Base-by-base conservation (phyloP, 176 grass and related monocot species). In the Oryza australiensis region DNA sequence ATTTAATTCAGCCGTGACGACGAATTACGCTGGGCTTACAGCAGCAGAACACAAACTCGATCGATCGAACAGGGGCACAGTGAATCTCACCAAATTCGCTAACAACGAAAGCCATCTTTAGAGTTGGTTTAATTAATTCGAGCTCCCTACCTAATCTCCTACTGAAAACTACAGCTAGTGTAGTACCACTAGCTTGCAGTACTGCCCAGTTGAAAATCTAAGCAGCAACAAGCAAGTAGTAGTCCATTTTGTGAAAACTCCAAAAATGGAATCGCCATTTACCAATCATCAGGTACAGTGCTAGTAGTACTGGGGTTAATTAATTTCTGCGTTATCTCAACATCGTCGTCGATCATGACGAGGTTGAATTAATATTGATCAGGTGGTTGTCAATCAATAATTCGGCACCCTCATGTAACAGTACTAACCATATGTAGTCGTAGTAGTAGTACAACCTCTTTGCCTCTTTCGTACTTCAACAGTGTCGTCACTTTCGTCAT, bases 11-110 rank as follows among this genome's bases (percentile, higher is more conserved):
- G 41, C 51, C n/a, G 9, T 78, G 62, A 78, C 83, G 48, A 35
- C 35, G 23, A 53, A 6, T 45, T 83, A 90, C 88, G 84, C 71
- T 3, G 9, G 64, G 75, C 74, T 90, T 79, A 87, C 80, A 68
- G 37, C 74, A 87, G 74, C 88, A 73, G 38, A n/a, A n/a, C n/a
- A 75, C 88, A 86, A 86, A 86, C 84, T 90, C 69, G 24, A 68
- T 90, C 69, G 24, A 68, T 62, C 48, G 62, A 53, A 38, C 34
- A 51, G 51, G 80, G 74, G 64, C 51, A 73, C 20, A 78, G 9
- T 60, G n/a, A 90, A 90, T 86, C 88, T 79, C 80, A 90, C 84
- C 88, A 75, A 86, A 69, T 82, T 90, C 79, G 5, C 35, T 68
- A 72, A 78, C 73, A 74, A 33, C 69, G 69, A 87, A 83, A 75